Base-by-base conservation (phyloP, 202 grass and related monocot species). In the Alloteropsis angusta region DNA sequence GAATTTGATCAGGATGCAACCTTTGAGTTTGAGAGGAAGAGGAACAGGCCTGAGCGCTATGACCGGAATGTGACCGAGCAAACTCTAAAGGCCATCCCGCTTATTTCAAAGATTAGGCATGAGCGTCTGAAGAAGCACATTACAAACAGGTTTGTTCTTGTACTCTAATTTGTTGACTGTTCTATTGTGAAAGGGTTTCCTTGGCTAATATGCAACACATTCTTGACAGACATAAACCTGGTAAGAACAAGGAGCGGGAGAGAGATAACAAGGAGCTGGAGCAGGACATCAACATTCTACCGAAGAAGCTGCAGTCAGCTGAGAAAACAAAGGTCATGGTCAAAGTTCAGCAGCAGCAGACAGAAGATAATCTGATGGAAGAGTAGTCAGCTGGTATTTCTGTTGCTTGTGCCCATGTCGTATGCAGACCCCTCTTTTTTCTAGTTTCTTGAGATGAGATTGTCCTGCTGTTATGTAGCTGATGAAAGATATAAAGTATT, bases 1-100 rank as follows among this genome's bases (percentile, higher is more conserved):
- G 37, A 83, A 78, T 64, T 80, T 59, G 2, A 71, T 26, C 41
- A 99, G 96, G 96, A 99, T 35, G 7, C 92, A 10, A 99, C 92
- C 18, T 99, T 99, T 63, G 96, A 99, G 80, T 88, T 99, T 70
- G 96, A 99, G 86, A 89, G 96, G 84, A 96, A 91, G 76, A 89
- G 92, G 56, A 99, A 99, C 76, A 89, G 90, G 79, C 96, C 90
- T 23, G 89, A 96, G 14, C 89, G 88, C 77, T 99, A 99, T 28
- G 86, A 99, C 65, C 84, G 92, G 16, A 96, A 86, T 81, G 60
- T 90, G 46, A 88, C 88, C 0, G 86, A 85, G 46, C 71, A 60
- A 43, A 90, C 92, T 60, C 81, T 99, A n/a, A 92, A 88, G 79
- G 93, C 90, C 28, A 97, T 97, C 56, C 90, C 85, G 6, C 57